Base-by-base conservation (phyloP, 306 rosid genomes). In the Clitoria ternatea region DNA sequence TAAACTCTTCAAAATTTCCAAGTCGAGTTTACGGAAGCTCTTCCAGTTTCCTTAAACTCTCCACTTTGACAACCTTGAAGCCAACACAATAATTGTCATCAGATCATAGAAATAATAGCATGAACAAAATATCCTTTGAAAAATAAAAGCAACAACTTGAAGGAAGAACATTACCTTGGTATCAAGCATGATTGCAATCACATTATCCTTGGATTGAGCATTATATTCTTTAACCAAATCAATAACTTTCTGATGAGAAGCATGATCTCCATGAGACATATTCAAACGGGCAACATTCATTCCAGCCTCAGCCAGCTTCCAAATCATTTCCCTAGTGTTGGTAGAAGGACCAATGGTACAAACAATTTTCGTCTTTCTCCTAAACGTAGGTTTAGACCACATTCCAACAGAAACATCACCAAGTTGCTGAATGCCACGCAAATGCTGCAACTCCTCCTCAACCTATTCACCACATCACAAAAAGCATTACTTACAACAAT, bases 281-380 rank as follows among this genome's bases (percentile, higher is more conserved):
- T 94, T 94, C 80, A 94, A 12, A 18, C 99, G 88, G 1, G 99
- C 99, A 74, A 94, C 99, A 60, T 94, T 94, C 97, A 94, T 94
- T 32, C 99, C 99, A 48, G 95, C 87, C 77, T 94, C 99, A 19
- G 99, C 99, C 57, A 94, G 61, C 87, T 94, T 94, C 99, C 99
- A 94, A 50, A 94, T 89, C 99, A 94, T 91, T 73, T 94, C 99
- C 27, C 78, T 74, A 0, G 99, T 90, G 77, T 94, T 82, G 22
- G 97, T 89, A 18, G 99, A 94, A 72, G 99, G 99, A 76, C 99
- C 99, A 64, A 94, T 81, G 4, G 98, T 94, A 79, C 98, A 94
- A 30, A 94, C 98, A 72, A 94, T 90, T 86, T 94, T 94, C 5
- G 98, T 94, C 95, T 94, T 94, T 4, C 98, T 87, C 66, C 84